phyloP scores from a whole-genome alignment of 805 yeast genomes.

The Cyberlindnera petersonii region DNA sequence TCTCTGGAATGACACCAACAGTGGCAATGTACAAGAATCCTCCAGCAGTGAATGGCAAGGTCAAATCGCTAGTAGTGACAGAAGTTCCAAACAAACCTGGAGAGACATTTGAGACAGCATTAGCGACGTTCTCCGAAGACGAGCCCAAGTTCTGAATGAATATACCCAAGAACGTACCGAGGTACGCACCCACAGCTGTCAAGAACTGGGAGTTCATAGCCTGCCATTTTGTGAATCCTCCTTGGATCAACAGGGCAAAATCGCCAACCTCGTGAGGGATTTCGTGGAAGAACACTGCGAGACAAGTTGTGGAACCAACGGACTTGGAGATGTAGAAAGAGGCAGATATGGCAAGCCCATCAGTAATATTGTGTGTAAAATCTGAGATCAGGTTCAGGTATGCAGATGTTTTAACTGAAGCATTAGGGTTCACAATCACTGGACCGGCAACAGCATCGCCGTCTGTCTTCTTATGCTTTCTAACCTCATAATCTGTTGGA shows the following conservation, averaged over 20 bases:
- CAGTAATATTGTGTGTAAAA: conserved; percentile 70
- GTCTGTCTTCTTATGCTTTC: conserved; percentile 22
- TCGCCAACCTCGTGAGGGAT: conserved; percentile 82
- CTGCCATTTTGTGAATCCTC: conserved; percentile 62
- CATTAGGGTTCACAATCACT: conserved; percentile 32
- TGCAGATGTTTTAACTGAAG: conserved; percentile 43
- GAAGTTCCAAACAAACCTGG: conserved; percentile 48
- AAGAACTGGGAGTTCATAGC: conserved; percentile 65
- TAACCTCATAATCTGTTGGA: conserved; percentile 16
- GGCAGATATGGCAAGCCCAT: conserved; percentile 71
- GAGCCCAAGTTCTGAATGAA: conserved; percentile 41
- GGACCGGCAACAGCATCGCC: conserved; percentile 27
- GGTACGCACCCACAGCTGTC: conserved; percentile 59
- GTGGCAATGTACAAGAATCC: conserved; percentile 71
- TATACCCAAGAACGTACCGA: conserved; percentile 67
- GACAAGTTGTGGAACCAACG: conserved; percentile 64
- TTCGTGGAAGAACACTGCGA: conserved; percentile 73
- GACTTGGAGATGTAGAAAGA: conserved; percentile 57
- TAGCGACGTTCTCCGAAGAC: conserved; percentile 2
- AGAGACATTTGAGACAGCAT: conserved; percentile 11
- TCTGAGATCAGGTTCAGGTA: conserved; percentile 67
- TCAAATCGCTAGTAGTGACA: conserved; percentile 46
- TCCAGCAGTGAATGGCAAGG: conserved; percentile 73
- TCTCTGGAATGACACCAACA: conserved; percentile 72
- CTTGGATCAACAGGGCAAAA: conserved; percentile 65